phyloP scores from a whole-genome alignment of 2,329 filamentous ascomycete genomes.

The Juglanconis oblonga region DNA sequence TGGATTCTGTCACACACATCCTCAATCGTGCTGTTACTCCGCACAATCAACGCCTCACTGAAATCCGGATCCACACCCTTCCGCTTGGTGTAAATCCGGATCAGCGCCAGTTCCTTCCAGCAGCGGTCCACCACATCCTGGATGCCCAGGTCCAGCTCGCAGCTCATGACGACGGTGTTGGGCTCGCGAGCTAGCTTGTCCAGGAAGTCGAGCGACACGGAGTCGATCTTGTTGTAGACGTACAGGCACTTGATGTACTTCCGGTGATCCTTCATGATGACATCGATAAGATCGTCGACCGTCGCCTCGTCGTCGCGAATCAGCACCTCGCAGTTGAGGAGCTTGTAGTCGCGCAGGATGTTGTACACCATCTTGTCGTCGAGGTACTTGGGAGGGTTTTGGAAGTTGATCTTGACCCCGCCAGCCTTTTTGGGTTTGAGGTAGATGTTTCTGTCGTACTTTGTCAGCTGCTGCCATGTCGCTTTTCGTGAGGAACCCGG shows the following conservation, averaged over 20 bases:
- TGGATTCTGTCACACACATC: slow-evolving; percentile 97
- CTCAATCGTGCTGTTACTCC: slow-evolving; percentile 83
- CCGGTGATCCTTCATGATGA: slow-evolving; percentile 98
- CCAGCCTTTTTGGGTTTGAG: slow-evolving; percentile 93
- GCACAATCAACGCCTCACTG: slow-evolving; percentile 85
- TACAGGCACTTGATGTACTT: slow-evolving; percentile 96
- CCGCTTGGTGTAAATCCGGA: slow-evolving; percentile 94
- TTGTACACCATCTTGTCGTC: slow-evolving; percentile 99
- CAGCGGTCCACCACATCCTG: slow-evolving; percentile 91
- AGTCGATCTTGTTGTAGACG: slow-evolving; percentile 99
- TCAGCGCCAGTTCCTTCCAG: slow-evolving; percentile 88
- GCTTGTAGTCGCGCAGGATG: slow-evolving; percentile 97
- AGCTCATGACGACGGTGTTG: slow-evolving; percentile 94
- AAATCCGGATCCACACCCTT: slow-evolving; percentile 92
- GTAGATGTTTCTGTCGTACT: slow-evolving; percentile 76
- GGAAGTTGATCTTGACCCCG: slow-evolving; percentile 98
- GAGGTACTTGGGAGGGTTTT: slow-evolving; percentile 79
- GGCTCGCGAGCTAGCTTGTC: slow-evolving; percentile 90
- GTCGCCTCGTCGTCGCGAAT: slow-evolving; percentile 93
- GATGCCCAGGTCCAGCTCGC: slow-evolving; percentile 90
- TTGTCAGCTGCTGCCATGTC: slow-evolving; percentile 1
- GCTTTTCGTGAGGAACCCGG: background rate
- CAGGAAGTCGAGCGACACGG: slow-evolving; percentile 87
- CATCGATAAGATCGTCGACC: slow-evolving; percentile 97
- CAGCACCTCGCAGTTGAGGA: slow-evolving; percentile 94